A percentile compares a stretch with the other conserved stretches of the same genome.
These are phyloP conservation scores for Candida stauntonica DNA, from an alignment of 805 yeast genomes.

Conservation along the genomic window DNA sequence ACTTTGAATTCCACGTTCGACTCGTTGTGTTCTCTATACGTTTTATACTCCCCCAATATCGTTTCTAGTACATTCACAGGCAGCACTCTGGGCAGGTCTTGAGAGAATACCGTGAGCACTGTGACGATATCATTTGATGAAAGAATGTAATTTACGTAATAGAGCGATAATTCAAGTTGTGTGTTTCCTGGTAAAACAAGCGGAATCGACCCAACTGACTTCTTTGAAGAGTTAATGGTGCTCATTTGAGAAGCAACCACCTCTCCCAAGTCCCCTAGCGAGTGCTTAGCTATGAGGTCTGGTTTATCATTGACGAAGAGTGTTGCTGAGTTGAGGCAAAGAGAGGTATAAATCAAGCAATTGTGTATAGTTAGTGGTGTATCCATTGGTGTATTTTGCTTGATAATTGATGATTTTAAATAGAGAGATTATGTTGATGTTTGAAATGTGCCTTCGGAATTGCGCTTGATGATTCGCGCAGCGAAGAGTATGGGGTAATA, in stretches of 20 bases:
- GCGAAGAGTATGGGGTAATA: too few relatives aligned
- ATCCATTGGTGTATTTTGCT: too few relatives aligned
- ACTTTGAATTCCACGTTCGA: constrained; percentile 47
- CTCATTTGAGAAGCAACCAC: constrained; percentile 51
- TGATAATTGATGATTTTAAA: too few relatives aligned
- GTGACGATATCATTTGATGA: constrained; percentile 23
- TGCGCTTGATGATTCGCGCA: too few relatives aligned
- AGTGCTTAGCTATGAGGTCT: constrained; percentile 36
- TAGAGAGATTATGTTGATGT: too few relatives aligned
- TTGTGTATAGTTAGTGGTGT: constrained; percentile 4
- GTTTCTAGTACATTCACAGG: constrained; percentile 20
- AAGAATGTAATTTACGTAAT: constrained; percentile 20
- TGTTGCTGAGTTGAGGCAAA: constrained; percentile 54
- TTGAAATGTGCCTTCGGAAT: too few relatives aligned
- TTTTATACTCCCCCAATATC: constrained; percentile 44
- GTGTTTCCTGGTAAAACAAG: constrained; percentile 7
- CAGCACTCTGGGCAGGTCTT: constrained; percentile 18
- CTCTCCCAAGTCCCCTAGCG: constrained; percentile 46
- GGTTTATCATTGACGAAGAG: constrained; percentile 53
- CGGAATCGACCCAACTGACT: constrained; percentile 27
- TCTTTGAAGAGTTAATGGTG: constrained; percentile 43
- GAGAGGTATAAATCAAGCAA: constrained; percentile 39
- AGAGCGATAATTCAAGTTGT: constrained; percentile 13
- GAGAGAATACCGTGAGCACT: constrained; percentile 19
- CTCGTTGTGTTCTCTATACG: constrained; percentile 26